Conservation (phyloP, 176 grass and related monocot genomes). For the Phoenix dactylifera region DNA sequence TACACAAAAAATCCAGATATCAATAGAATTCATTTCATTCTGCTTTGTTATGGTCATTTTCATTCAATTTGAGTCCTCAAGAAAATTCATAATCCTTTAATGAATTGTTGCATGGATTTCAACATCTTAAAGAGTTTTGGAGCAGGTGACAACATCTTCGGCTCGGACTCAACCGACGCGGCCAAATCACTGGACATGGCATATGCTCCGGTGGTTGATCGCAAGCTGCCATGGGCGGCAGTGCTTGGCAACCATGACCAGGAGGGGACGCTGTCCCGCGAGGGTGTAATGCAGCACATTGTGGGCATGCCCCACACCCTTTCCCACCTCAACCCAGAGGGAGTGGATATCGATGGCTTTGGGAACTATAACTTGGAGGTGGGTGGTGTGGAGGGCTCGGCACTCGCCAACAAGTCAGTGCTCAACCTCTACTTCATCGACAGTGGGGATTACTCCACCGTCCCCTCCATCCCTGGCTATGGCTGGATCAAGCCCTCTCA, state of each 20-base stretch:
- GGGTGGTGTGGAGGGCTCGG: conserved; percentile 43
- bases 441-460: conserved; percentile 89
- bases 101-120: too few relatives aligned
- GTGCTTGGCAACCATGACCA: conserved; percentile 93
- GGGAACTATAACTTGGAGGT: conserved; percentile 89
- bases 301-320: conserved; percentile 63
- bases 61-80: too few relatives aligned
- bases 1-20: too few relatives aligned
- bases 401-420: conserved; percentile 68
- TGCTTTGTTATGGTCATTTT: too few relatives aligned
- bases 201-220: conserved; percentile 56
- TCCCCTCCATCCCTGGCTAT: conserved; percentile 51
- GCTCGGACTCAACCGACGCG: conserved; percentile 43
- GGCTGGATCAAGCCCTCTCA: conserved; percentile 91
- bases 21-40: too few relatives aligned
- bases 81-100: too few relatives aligned
- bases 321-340: conserved; percentile 59
- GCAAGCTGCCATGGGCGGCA: conserved; percentile 84
- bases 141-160: conserved; percentile 87
- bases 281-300: conserved; percentile 78
- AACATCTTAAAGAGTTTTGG: background rate
- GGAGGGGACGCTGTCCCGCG: conserved; percentile 66
- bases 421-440: conserved; percentile 93
- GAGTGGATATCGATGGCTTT: conserved; percentile 68
- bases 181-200: conserved; percentile 75